Base-by-base conservation (phyloP, 495 filamentous ascomycete genomes). In the Neurospora hispaniola region DNA sequence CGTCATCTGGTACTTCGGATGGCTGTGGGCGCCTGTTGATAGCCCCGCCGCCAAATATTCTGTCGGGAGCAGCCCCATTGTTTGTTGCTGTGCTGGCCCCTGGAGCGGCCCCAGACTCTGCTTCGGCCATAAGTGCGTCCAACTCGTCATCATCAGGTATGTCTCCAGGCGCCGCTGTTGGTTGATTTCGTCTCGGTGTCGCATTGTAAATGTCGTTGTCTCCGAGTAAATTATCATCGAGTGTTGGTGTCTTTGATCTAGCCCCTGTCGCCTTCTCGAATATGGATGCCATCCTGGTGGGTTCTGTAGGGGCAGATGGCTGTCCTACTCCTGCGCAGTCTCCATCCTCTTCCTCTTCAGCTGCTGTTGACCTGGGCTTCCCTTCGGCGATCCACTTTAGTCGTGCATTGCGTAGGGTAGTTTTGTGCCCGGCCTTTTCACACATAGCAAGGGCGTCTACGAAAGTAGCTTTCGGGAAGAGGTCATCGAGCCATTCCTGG, bases 381-480 rank as follows among this genome's bases (percentile, higher is more conserved):
- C 84, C 88, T 79, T 97, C 94, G 74, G 94, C 88, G 72, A 98
- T 96, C 95, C 95, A 98, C 70, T 83, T 79, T 48, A 82, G 76
- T 39, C 87, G 80, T 77, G 90, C 89, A 76, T 87, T 88, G 72
- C 91, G 86, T 86, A 93, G 90, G 12, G 87, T 86, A 71, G 92
- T 93, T 44, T 90, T 92, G 80, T 98, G 96, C 2, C 96, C 96
- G 5, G 94, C 82, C 81, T 97, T 98, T 81, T 99, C 96, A 9
- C 98, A 93, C 81, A 98, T 98, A 42, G 89, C 82, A 23, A 98
- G 84, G 5, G 92, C 96, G 77, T 99, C 96, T 35, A 91, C 85
- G 73, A 99, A 98, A 78, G 94, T 96, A 1, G 94, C 96, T 75
- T 94, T 93, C 59, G 96, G 96, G 76, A 93, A 99, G 35, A 99